Percentiles rank a stretch among this genome's conserved stretches.
Evolutionary conservation across 129 eudicot species (phyloP).

Genomic region (Centrapalus pauciflorus): DNA sequence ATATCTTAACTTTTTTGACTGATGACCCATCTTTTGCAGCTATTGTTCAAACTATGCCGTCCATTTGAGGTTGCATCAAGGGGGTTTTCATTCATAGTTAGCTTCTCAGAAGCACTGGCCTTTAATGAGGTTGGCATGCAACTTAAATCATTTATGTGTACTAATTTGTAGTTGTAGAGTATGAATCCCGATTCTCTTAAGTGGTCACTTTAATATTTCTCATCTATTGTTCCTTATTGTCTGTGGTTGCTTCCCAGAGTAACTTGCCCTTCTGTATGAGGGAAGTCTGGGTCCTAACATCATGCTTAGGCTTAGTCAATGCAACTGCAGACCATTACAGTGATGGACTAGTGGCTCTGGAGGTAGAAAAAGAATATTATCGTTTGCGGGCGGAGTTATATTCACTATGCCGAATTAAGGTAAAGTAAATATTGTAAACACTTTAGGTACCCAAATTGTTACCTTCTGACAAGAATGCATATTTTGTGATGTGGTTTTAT

Average conservation of each 20-base stretch:
- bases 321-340: conserved; percentile 62
- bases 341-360: conserved; percentile 64
- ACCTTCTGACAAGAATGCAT: neutral
- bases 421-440: conserved; percentile 10
- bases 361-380: conserved; percentile 81
- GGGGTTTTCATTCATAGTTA: conserved; percentile 70
- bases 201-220: neutral
- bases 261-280: conserved; percentile 77
- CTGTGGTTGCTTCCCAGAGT: conserved; percentile 39
- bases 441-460: neutral
- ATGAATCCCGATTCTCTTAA: neutral
- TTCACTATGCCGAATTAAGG: conserved; percentile 83
- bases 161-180: conserved; percentile 5
- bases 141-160: neutral
- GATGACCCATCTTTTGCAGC: conserved; percentile 39
- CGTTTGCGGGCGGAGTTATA: conserved; percentile 84
- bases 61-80: conserved; percentile 92
- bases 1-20: neutral
- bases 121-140: conserved; percentile 60
- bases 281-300: conserved; percentile 89
- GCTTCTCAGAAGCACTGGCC: conserved; percentile 80
- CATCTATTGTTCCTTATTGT: conserved; percentile 5
- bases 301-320: conserved; percentile 70
- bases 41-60: conserved; percentile 71
- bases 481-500: neutral